Base-by-base conservation (phyloP, 129 eudicot species). In the Flaveria linearis region DNA sequence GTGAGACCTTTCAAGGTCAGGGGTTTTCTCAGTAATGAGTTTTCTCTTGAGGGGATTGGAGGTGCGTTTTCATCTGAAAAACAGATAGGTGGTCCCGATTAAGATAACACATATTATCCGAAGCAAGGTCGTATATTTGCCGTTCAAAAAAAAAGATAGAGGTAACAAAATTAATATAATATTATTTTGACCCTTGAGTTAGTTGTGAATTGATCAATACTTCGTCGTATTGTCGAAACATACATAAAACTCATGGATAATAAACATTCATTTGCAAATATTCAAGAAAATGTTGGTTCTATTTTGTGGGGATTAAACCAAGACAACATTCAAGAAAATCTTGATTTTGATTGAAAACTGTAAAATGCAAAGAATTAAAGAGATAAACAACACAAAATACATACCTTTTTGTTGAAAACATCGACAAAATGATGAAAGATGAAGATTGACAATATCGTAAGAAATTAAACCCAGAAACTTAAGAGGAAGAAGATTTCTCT, bases 341-440 rank as follows among this genome's bases (percentile, higher is more conserved):
- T 64, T 41, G 49, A 50, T 51, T 72, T 43, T 58, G 49, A 41
- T 51, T 50, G 12, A 36, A 45, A 45, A 47, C 43, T 14, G 65
- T 16, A 58, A 73, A 41, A 73, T 22, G 53, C 42, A 42, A 22
- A 58, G 49, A 46, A 46, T 46, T 63, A 2, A 45, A 47, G 72
- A 74, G 26, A 25, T 14, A 47, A 57, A 63, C 52, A 63, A 64
- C 39, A 49, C 15, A 58, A 49, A 49, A 70, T n/a, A n/a, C 41
- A 65, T 67, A 80, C 83, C 79, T 73, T 67, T 67, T 42, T 80
- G 68, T 69, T n/a, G 25, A 68, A 69, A 56, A 26, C 62, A n/a
- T 63, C 8, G 41, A 33, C 12, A 64, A 76, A 76, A 28, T 49
- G 63, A 71, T 7, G 33, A 63, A 47, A 4, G 64, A 50, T 46